These are phyloP conservation scores for Erodium moschatum DNA, from an alignment of 441 rosid genomes.

Conservation along the genomic window DNA sequence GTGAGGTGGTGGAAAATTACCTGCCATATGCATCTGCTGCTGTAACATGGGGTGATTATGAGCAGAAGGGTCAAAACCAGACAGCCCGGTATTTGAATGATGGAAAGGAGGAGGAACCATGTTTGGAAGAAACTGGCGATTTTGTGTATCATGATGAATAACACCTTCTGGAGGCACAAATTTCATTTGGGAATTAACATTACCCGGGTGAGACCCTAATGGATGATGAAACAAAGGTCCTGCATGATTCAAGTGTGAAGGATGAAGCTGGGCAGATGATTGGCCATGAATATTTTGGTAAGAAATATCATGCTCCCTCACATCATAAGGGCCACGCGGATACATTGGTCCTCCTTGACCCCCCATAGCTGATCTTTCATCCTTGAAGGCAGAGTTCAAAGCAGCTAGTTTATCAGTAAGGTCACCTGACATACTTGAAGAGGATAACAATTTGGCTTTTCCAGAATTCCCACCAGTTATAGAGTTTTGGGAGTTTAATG, in stretches of 20 bases:
- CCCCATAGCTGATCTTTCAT: constrained; percentile 42
- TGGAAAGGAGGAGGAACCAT: constrained; percentile 60
- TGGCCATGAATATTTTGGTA: constrained; percentile 34
- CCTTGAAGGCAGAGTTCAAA: constrained; percentile 45
- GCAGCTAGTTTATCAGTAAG: constrained; percentile 56
- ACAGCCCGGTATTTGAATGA: constrained; percentile 36
- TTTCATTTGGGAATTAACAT: constrained; percentile 51
- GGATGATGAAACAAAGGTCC: constrained; percentile 42
- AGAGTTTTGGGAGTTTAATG: constrained; percentile 33
- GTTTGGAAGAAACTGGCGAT: constrained; percentile 50
- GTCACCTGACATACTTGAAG: constrained; percentile 35
- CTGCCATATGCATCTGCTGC: constrained; percentile 51
- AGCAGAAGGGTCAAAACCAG: constrained; percentile 55
- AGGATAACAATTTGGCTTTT: constrained; percentile 37
- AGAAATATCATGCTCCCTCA: constrained; percentile 40
- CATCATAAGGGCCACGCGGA: constrained; percentile 42
- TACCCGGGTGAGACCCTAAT: constrained; percentile 53
- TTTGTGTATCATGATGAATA: constrained; percentile 45
- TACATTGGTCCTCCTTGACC: constrained; percentile 48
- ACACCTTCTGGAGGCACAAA: constrained; percentile 43
- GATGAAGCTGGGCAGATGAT: constrained; percentile 43
- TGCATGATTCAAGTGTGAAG: constrained; percentile 45
- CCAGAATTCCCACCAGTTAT: constrained; percentile 33
- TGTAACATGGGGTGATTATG: constrained; percentile 45
- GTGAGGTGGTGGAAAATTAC: constrained; percentile 52